These are phyloP conservation scores for Lactarius deliciosus DNA, from an alignment of 768 basidiomycete species.

Conservation along the genomic window DNA sequence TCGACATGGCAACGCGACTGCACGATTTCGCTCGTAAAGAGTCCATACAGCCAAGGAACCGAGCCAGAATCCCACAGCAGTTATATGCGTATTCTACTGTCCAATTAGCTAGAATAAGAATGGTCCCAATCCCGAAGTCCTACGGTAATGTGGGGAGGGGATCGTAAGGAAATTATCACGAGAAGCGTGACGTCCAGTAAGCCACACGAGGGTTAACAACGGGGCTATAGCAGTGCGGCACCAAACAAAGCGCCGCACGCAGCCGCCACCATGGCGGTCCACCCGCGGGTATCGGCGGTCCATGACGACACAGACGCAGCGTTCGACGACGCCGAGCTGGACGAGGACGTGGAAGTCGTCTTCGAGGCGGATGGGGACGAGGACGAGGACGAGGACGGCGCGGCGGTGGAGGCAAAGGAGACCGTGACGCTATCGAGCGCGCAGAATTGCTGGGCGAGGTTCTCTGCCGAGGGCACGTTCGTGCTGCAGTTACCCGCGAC, in stretches of 20 bases:
- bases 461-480: constrained; percentile 43
- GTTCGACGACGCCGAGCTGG: not conserved
- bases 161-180: constrained; percentile 1
- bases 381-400: constrained; percentile 19
- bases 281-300: constrained; percentile 6
- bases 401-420: constrained; percentile 40
- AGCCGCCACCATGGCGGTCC: constrained; percentile 8
- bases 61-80: not conserved
- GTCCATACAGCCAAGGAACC: constrained; percentile 2
- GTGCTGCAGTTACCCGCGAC: constrained; percentile 39
- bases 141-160: not conserved
- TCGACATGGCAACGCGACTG: constrained; percentile 3
- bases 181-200: not conserved
- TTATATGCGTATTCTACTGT: constrained; percentile 1
- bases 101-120: not conserved
- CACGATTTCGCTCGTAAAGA: constrained; percentile 1
- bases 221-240: constrained; percentile 14
- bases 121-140: not conserved
- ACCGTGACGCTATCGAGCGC: constrained; percentile 39
- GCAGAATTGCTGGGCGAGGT: constrained; percentile 50
- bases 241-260: constrained; percentile 18
- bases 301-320: not conserved
- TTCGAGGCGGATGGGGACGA: not conserved
- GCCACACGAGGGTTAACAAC: not conserved
- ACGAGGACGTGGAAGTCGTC: not conserved